phyloP scores from a whole-genome alignment of 768 basidiomycete genomes.

The Hericium rajendrae region DNA sequence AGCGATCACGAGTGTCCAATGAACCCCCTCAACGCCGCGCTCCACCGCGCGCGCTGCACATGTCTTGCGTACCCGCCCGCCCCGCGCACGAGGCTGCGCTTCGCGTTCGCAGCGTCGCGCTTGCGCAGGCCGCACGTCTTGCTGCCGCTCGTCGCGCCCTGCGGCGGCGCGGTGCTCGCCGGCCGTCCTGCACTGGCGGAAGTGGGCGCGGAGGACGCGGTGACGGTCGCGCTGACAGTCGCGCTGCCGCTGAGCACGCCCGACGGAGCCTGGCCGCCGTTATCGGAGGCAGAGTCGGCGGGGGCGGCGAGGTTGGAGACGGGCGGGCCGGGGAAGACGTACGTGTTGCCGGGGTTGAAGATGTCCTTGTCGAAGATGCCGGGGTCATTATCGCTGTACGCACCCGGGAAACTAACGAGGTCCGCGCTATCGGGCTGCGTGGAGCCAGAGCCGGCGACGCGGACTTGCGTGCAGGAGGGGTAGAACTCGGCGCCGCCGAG shows the following conservation, averaged over 20 bases:
- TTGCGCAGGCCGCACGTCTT: neutral
- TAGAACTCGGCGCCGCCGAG: too few species aligned
- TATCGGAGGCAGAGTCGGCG: too few species aligned
- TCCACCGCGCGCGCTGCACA: neutral
- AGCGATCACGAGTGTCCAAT: neutral
- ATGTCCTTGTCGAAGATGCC: neutral
- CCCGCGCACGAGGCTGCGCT: neutral
- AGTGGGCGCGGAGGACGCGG: neutral
- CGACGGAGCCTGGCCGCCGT: neutral
- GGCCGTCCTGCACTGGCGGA: too few species aligned
- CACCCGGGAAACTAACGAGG: conserved; percentile 5
- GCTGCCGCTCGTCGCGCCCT: neutral
- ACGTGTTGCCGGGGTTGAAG: conserved; percentile 7
- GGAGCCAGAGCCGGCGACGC: neutral
- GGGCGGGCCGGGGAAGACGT: too few species aligned
- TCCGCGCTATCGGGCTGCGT: neutral
- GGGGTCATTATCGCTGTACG: neutral
- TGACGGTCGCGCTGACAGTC: neutral
- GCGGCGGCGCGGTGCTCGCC: neutral
- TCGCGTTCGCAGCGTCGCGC: neutral
- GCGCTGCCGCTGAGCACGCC: too few species aligned
- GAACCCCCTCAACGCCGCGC: neutral
- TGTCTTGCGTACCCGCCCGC: neutral
- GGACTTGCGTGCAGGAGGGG: too few species aligned
- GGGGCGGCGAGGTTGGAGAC: too few species aligned